Evolutionary conservation across 768 basidiomycete genomes (phyloP).

Genomic region (Termitomyces sp.): DNA sequence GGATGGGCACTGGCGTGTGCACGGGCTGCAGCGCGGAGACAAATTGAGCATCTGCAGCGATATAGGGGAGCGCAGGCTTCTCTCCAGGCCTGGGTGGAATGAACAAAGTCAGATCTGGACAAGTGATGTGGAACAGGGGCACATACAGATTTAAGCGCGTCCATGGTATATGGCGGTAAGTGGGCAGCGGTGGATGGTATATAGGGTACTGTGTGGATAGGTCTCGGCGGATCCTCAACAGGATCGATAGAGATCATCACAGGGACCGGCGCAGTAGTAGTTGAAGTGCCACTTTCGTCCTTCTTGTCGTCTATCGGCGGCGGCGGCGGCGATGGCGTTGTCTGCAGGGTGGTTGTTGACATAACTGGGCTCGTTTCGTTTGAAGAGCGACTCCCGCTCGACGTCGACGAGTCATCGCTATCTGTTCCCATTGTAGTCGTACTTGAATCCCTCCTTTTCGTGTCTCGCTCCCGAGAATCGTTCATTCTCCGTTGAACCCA

Average conservation of each 20-base stretch:
- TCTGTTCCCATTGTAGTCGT: slow-evolving; percentile 13
- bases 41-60: slow-evolving; percentile 69
- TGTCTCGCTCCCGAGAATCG: slow-evolving; percentile 21
- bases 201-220: slow-evolving; percentile 64
- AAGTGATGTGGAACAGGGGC: background rate
- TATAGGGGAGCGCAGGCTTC: slow-evolving; percentile 69
- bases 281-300: slow-evolving; percentile 28
- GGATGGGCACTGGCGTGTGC: slow-evolving; percentile 31
- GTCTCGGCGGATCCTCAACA: slow-evolving; percentile 52
- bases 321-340: slow-evolving; percentile 75
- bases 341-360: slow-evolving; percentile 68
- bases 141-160: slow-evolving; percentile 53
- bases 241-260: slow-evolving; percentile 46
- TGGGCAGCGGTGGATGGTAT: slow-evolving; percentile 52
- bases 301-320: slow-evolving; percentile 41
- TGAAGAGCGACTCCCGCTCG: slow-evolving; percentile 43
- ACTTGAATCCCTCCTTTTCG: slow-evolving; percentile 19
- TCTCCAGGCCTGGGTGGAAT: slow-evolving; percentile 52
- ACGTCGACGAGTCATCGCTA: slow-evolving; percentile 42
- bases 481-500: slow-evolving; percentile 52
- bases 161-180: slow-evolving; percentile 51
- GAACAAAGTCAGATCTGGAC: slow-evolving; percentile 6
- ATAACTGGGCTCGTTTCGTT: slow-evolving; percentile 62
- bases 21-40: slow-evolving; percentile 56
- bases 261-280: slow-evolving; percentile 11